phyloP scores from a whole-genome alignment of 495 filamentous ascomycete species.

The Podospora pseudocomata region DNA sequence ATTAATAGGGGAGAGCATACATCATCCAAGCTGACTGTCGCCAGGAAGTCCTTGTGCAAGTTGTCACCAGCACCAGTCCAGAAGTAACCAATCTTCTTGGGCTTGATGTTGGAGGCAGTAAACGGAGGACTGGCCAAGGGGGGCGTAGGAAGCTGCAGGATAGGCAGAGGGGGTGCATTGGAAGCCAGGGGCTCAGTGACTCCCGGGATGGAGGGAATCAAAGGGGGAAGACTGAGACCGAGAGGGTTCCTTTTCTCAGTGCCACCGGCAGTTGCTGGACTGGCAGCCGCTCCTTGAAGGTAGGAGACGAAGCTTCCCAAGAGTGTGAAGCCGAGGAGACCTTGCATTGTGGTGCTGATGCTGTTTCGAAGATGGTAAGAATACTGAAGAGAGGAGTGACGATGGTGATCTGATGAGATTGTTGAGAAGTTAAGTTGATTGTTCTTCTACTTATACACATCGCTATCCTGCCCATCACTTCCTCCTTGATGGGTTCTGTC shows the following conservation, averaged over 20 bases:
- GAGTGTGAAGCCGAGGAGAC: constrained; percentile 22
- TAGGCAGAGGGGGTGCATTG: constrained; percentile 52
- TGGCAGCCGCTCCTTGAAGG: constrained; percentile 16
- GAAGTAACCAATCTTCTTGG: constrained; percentile 66
- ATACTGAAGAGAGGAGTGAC: constrained; percentile 6
- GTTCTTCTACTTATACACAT: constrained; percentile 18
- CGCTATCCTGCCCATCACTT: neutral
- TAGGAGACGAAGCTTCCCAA: constrained; percentile 23
- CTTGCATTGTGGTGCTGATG: neutral
- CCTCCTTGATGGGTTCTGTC: neutral
- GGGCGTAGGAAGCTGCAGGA: constrained; percentile 57
- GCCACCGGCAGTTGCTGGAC: constrained; percentile 13
- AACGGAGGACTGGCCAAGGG: constrained; percentile 54
- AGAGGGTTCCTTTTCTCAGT: constrained; percentile 15
- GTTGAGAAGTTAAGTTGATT: constrained; percentile 14
- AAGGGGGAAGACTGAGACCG: constrained; percentile 30
- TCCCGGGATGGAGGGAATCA: constrained; percentile 57
- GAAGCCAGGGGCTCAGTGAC: constrained; percentile 52
- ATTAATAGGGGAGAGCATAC: constrained; percentile 22
- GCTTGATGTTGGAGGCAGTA: constrained; percentile 51
- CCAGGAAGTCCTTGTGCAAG: constrained; percentile 58
- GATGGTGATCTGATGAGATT: constrained; percentile 13
- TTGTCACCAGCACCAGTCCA: constrained; percentile 61
- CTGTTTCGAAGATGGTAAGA: neutral
- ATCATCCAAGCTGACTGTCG: constrained; percentile 58